Conservation (phyloP, 768 basidiomycete genomes). For the Boletus rufocinnamomeus region DNA sequence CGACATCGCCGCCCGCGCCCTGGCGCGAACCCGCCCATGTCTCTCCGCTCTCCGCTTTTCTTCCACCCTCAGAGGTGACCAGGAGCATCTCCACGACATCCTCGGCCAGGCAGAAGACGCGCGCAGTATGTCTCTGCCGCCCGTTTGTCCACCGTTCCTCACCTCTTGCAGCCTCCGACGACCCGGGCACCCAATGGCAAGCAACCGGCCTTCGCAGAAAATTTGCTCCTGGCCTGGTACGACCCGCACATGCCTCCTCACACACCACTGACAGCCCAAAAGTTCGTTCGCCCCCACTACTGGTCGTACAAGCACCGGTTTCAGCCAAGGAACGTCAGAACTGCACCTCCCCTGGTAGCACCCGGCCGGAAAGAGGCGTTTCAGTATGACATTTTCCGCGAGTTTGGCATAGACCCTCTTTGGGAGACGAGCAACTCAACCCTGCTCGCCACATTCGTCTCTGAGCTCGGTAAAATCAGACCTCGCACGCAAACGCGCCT, state of each 20-base stretch:
- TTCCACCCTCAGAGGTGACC: slow-evolving; percentile 29
- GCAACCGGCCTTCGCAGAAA: slow-evolving; percentile 29
- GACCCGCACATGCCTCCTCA: neutral
- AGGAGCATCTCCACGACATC: slow-evolving; percentile 25
- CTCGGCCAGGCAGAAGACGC: slow-evolving; percentile 27
- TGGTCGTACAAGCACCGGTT: slow-evolving; percentile 43
- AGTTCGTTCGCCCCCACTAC: slow-evolving; percentile 53
- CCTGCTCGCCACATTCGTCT: slow-evolving; percentile 59
- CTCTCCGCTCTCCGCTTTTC: slow-evolving; percentile 1
- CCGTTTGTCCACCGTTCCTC: neutral
- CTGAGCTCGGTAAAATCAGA: slow-evolving; percentile 81
- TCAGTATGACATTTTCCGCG: slow-evolving; percentile 66
- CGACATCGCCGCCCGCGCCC: slow-evolving; percentile 16
- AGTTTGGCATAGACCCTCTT: slow-evolving; percentile 73
- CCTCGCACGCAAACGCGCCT: slow-evolving; percentile 68
- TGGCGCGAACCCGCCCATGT: slow-evolving; percentile 7
- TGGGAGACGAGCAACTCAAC: slow-evolving; percentile 61
- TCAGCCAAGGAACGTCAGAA: slow-evolving; percentile 21
- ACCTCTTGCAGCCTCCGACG: slow-evolving; percentile 12
- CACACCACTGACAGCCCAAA: neutral
- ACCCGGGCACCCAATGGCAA: slow-evolving; percentile 21
- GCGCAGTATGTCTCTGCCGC: slow-evolving; percentile 10
- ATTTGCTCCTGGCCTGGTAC: slow-evolving; percentile 27
- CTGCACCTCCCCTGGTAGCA: slow-evolving; percentile 48
- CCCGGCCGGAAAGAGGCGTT: slow-evolving; percentile 58